Conservation (phyloP, 2,329 filamentous ascomycete species). For the Scorias spongiosa region DNA sequence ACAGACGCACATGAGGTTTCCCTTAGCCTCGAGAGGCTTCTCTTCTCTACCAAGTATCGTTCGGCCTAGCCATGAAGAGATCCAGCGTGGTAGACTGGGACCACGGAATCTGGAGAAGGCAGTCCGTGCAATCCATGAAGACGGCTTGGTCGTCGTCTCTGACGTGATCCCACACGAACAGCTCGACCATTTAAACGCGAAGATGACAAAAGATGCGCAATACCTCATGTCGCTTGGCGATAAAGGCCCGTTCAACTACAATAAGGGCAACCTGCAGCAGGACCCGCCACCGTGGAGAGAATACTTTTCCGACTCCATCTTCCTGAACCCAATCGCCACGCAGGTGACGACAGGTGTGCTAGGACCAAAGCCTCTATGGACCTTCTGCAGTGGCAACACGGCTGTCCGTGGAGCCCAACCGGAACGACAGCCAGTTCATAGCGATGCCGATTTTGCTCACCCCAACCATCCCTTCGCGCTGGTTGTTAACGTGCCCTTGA, state of each 20-base stretch:
- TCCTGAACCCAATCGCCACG: conserved; percentile 40
- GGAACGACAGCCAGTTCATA: conserved; percentile 40
- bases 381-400: conserved; percentile 44
- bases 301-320: conserved; percentile 36
- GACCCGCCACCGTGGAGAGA: conserved; percentile 38
- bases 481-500: conserved; percentile 39
- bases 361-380: conserved; percentile 40
- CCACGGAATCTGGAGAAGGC: conserved; percentile 5
- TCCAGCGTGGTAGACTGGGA: conserved; percentile 1
- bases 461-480: conserved; percentile 40
- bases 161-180: conserved; percentile 35
- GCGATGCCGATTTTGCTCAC: conserved; percentile 44
- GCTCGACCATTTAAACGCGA: conserved; percentile 41
- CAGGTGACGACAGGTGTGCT: conserved; percentile 42
- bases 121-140: conserved; percentile 14
- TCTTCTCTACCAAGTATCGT: conserved; percentile 3
- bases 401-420: conserved; percentile 29
- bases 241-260: conserved; percentile 46
- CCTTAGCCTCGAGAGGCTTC: background rate
- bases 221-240: conserved; percentile 36
- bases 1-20: too few species aligned
- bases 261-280: conserved; percentile 39
- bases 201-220: conserved; percentile 45
- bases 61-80: conserved; percentile 4
- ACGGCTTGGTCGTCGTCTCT: conserved; percentile 43